Conservation (phyloP, 2,329 filamentous ascomycete genomes). For the Curvularia sp. region DNA sequence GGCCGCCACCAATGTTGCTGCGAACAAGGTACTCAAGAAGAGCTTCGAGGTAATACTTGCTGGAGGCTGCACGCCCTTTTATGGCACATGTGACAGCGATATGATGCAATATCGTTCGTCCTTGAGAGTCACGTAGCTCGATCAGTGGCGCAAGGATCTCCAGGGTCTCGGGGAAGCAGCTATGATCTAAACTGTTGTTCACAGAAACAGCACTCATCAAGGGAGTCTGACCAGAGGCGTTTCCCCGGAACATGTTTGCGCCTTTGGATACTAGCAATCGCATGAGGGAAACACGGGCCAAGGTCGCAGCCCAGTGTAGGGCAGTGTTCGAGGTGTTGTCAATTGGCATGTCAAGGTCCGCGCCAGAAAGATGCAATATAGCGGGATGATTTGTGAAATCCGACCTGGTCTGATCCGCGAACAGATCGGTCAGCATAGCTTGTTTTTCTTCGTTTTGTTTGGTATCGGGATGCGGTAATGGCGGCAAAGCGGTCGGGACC, state of each 20-base stretch:
- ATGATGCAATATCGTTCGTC: slow-evolving; percentile 91
- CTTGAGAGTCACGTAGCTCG: slow-evolving; percentile 86
- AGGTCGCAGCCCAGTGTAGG: slow-evolving; percentile 93
- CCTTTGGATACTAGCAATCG: slow-evolving; percentile 82
- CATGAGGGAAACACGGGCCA: slow-evolving; percentile 83
- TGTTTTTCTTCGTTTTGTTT: slow-evolving; percentile 80
- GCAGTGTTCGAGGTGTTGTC: slow-evolving; percentile 89
- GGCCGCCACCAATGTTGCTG: slow-evolving; percentile 58
- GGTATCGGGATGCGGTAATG: slow-evolving; percentile 65
- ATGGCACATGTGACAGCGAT: slow-evolving; percentile 96
- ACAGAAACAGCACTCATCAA: slow-evolving; percentile 91
- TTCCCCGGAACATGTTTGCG: slow-evolving; percentile 86
- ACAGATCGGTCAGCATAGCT: slow-evolving; percentile 77
- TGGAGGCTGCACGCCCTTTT: slow-evolving; percentile 88
- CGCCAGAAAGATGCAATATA: slow-evolving; percentile 74
- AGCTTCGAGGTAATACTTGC: slow-evolving; percentile 94
- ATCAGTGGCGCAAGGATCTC: slow-evolving; percentile 90
- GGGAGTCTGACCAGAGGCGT: slow-evolving; percentile 87
- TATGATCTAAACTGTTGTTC: slow-evolving; percentile 91
- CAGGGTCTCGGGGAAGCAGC: slow-evolving; percentile 86
- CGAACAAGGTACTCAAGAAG: slow-evolving; percentile 93
- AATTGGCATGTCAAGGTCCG: slow-evolving; percentile 90
- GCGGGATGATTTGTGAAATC: slow-evolving; percentile 79
- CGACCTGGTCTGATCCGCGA: slow-evolving; percentile 64
- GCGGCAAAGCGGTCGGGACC: slow-evolving; percentile 66